Conservation (phyloP, 768 basidiomycete species). For the Mycena sanguinolenta region DNA sequence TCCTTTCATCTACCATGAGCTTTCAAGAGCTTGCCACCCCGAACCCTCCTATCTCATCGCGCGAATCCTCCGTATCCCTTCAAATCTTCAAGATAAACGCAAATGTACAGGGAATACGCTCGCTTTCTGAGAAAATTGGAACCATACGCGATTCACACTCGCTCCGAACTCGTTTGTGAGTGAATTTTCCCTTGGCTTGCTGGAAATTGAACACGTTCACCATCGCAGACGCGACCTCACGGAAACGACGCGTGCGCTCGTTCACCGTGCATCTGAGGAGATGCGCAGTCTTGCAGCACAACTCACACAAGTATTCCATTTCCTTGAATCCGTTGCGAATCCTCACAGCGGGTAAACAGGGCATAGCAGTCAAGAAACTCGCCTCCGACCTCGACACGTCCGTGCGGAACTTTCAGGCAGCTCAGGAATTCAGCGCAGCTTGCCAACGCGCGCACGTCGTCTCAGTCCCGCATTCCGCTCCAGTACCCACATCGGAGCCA, state of each 20-base stretch:
- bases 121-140: conserved; percentile 4
- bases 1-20: conserved; percentile 5
- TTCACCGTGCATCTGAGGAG: not conserved
- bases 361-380: not conserved
- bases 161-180: conserved; percentile 1
- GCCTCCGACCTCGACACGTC: conserved; percentile 10
- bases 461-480: not conserved
- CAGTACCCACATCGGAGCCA: not conserved
- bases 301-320: not conserved
- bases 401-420: conserved; percentile 9
- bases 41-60: not conserved
- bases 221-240: conserved; percentile 11
- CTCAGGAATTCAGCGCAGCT: not conserved
- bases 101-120: conserved; percentile 1
- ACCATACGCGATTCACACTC: not conserved
- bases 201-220: not conserved
- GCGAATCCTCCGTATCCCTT: conserved; percentile 2
- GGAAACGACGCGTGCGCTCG: conserved; percentile 8
- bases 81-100: conserved; percentile 15
- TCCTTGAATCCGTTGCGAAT: not conserved
- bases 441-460: not conserved
- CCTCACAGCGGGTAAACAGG: not conserved
- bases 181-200: not conserved
- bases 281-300: not conserved
- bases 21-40: not conserved